A percentile compares a stretch with the other conserved stretches of the same genome.
phyloP scores from a whole-genome alignment of 495 filamentous ascomycete genomes.

The Staphylotrichum tortipilum region DNA sequence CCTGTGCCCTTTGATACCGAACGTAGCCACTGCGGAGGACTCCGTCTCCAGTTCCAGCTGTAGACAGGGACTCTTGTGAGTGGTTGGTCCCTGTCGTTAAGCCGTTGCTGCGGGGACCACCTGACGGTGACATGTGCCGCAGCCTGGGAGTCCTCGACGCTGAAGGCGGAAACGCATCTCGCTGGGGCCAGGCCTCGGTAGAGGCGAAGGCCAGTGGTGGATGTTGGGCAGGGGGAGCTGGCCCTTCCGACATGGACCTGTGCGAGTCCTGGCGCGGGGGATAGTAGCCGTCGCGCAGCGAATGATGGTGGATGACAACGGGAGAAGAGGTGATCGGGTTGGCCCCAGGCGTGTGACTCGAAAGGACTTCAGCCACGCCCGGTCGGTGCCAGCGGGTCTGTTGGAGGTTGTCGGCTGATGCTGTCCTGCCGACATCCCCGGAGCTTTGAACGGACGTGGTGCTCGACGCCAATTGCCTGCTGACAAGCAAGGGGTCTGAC shows the following conservation, averaged over 20 bases:
- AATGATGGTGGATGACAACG: not conserved
- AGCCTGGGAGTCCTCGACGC: slow-evolving; percentile 28
- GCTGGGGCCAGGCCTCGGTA: slow-evolving; percentile 7
- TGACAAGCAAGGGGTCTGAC: slow-evolving; percentile 25
- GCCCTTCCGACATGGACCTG: slow-evolving; percentile 8
- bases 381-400: slow-evolving; percentile 18
- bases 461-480: slow-evolving; percentile 2
- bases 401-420: slow-evolving; percentile 18
- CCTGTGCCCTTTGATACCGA: slow-evolving; percentile 18
- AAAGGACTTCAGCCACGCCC: slow-evolving; percentile 11
- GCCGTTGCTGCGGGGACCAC: slow-evolving; percentile 16
- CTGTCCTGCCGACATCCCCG: slow-evolving; percentile 7
- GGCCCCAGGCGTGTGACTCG: too few relatives aligned
- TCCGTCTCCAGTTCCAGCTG: not conserved
- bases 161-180: slow-evolving; percentile 25
- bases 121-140: slow-evolving; percentile 17
- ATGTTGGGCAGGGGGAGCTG: not conserved
- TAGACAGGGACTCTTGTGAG: slow-evolving; percentile 13
- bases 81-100: slow-evolving; percentile 3
- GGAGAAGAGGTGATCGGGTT: too few relatives aligned
- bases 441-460: slow-evolving; percentile 1
- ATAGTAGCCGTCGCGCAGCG: not conserved
- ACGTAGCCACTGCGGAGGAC: slow-evolving; percentile 18
- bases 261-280: slow-evolving; percentile 8
- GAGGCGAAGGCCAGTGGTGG: not conserved